These are phyloP conservation scores for Moniliophthora roreri DNA, from an alignment of 1,284 basidiomycete species.

Conservation along the genomic window DNA sequence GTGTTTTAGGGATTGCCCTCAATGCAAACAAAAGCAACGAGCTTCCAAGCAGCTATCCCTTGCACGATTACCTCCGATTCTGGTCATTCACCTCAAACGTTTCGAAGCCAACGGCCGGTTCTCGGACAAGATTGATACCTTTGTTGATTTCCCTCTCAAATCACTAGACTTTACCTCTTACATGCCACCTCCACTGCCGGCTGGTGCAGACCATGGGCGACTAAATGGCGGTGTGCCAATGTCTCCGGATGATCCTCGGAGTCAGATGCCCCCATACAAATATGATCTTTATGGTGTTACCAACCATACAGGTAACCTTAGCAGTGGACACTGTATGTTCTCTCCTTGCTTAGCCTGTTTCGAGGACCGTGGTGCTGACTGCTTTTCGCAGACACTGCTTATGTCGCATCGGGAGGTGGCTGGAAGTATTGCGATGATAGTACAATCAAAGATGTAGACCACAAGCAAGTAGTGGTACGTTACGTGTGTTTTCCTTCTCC, in stretches of 20 bases:
- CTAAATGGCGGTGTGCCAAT: slow-evolving; percentile 40
- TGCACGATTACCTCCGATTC: slow-evolving; percentile 91
- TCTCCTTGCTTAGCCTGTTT: not conserved
- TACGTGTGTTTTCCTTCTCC: slow-evolving; percentile 3
- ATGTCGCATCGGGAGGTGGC: slow-evolving; percentile 72
- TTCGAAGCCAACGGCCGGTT: slow-evolving; percentile 93
- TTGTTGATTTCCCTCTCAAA: slow-evolving; percentile 86
- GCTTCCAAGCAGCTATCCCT: slow-evolving; percentile 86
- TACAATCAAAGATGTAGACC: slow-evolving; percentile 65
- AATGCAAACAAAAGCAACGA: slow-evolving; percentile 83
- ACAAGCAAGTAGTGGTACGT: slow-evolving; percentile 85
- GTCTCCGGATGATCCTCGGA: slow-evolving; percentile 69
- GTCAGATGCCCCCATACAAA: slow-evolving; percentile 80
- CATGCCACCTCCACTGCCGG: slow-evolving; percentile 80
- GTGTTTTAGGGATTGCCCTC: slow-evolving; percentile 80
- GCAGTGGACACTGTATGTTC: slow-evolving; percentile 87
- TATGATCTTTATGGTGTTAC: slow-evolving; percentile 91
- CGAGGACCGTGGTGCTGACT: not conserved
- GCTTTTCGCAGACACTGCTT: slow-evolving; percentile 72
- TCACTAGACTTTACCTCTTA: slow-evolving; percentile 88
- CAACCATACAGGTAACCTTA: slow-evolving; percentile 90
- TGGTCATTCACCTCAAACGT: slow-evolving; percentile 95
- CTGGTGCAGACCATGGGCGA: slow-evolving; percentile 52
- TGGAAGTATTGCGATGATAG: slow-evolving; percentile 93
- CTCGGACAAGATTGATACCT: slow-evolving; percentile 93